phyloP scores from a whole-genome alignment of 2,329 filamentous ascomycete genomes.

The Diaporthe vaccinii region DNA sequence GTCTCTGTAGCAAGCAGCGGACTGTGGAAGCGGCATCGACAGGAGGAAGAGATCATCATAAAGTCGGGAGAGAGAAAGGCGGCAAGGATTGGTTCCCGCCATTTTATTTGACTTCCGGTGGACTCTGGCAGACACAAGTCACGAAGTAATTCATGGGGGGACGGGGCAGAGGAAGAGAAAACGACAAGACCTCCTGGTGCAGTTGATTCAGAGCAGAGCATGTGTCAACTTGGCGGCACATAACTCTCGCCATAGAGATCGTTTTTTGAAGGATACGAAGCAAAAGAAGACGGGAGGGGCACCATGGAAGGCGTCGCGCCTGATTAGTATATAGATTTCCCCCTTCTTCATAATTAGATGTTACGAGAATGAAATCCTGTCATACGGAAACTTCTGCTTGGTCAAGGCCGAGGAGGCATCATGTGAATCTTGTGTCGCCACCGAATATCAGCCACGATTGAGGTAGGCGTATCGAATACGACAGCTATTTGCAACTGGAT shows the following conservation, averaged over 20 bases:
- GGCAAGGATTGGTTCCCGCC: no score
- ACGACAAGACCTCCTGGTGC: fast-evolving
- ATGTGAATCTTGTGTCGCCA: not conserved
- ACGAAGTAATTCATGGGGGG: no score
- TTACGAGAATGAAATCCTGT: not conserved
- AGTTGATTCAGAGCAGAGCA: not conserved
- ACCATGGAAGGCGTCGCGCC: not conserved
- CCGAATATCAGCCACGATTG: no score
- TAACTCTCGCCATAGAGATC: not conserved
- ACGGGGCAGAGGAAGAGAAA: fast-evolving
- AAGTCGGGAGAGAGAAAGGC: not conserved
- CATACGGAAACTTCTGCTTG: not conserved
- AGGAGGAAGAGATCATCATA: not conserved
- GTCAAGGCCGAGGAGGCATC: not conserved
- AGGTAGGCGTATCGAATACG: no score
- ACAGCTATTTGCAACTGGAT: no score
- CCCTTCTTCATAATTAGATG: not conserved
- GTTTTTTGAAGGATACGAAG: not conserved
- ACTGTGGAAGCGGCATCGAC: not conserved
- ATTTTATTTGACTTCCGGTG: not conserved
- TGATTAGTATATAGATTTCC: not conserved
- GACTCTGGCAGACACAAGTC: not conserved
- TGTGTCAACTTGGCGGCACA: not conserved
- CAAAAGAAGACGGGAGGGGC: not conserved
- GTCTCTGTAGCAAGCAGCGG: not conserved